Evolutionary conservation across 352 stramenopile genomes (phyloP).

Genomic region (Phytophthora sp.): DNA sequence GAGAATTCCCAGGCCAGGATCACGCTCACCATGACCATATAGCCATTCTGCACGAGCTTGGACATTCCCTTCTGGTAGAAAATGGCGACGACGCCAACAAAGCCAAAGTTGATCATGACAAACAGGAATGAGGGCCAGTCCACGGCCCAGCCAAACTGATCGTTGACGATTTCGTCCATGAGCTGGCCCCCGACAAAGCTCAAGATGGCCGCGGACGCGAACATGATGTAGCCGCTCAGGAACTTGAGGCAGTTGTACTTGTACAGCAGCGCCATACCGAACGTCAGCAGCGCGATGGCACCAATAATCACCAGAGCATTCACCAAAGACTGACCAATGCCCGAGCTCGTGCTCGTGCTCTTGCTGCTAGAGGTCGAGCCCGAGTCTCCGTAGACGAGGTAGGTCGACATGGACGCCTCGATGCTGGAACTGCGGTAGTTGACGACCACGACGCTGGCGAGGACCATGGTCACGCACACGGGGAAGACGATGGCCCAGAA

Average conservation of each 20-base stretch:
- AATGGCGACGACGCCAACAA: conserved; percentile 89
- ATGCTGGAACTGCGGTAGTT: conserved; percentile 85
- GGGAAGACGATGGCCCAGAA: conserved; percentile 88
- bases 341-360: conserved; percentile 15
- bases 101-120: conserved; percentile 91
- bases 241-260: conserved; percentile 90
- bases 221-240: conserved; percentile 89
- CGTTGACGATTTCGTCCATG: conserved; percentile 80
- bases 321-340: conserved; percentile 76
- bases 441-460: conserved; percentile 82
- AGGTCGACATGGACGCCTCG: conserved; percentile 82
- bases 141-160: conserved; percentile 73
- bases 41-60: conserved; percentile 92
- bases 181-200: conserved; percentile 88
- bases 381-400: conserved; percentile 81
- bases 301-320: conserved; percentile 91
- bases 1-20: conserved; percentile 98
- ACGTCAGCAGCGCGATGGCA: conserved; percentile 85
- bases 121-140: conserved; percentile 86
- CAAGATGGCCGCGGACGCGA: conserved; percentile 85
- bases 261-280: conserved; percentile 90
- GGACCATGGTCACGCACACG: conserved; percentile 83
- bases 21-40: conserved; percentile 95
- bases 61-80: conserved; percentile 90
- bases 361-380: conserved; percentile 34